phyloP scores from a whole-genome alignment of 1,284 basidiomycete species.

The Apiotrichum montevideense region DNA sequence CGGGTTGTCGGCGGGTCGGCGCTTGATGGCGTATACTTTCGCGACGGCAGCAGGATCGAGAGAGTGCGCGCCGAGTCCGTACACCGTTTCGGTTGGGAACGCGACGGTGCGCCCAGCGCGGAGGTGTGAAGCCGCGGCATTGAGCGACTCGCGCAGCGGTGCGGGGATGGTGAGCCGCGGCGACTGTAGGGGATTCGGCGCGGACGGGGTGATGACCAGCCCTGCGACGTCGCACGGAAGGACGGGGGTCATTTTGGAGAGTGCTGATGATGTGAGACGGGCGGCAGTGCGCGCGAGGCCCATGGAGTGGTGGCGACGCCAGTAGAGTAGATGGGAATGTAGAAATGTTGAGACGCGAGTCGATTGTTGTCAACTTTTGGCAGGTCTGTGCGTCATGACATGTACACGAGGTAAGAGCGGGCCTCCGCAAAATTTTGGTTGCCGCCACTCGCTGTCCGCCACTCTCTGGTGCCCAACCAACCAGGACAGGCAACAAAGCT shows the following conservation, averaged over 20 bases:
- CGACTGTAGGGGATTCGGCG: conserved; percentile 31
- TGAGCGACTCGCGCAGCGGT: conserved; percentile 23
- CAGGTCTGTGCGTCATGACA: no score
- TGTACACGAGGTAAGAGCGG: no score
- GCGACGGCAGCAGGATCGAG: conserved; percentile 58
- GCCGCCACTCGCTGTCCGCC: no score
- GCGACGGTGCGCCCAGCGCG: conserved; percentile 55
- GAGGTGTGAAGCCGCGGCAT: conserved; percentile 34
- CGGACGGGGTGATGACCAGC: conserved; percentile 15
- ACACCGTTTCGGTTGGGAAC: conserved; percentile 97
- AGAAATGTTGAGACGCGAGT: no score
- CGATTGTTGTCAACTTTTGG: no score
- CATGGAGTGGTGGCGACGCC: no score
- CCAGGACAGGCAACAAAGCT: no score
- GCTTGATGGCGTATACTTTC: conserved; percentile 83
- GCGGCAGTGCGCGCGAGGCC: no score
- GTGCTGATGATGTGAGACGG: background rate
- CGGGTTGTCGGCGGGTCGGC: conserved; percentile 91
- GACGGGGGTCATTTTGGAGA: conserved; percentile 19
- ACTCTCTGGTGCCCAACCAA: no score
- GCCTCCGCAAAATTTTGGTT: no score
- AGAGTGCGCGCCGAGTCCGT: conserved; percentile 87
- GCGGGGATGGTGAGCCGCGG: conserved; percentile 28
- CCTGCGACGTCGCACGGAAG: conserved; percentile 31
- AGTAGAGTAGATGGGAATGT: no score